Evolutionary conservation across 768 basidiomycete species (phyloP).

Genomic region (Boletus insuetus): DNA sequence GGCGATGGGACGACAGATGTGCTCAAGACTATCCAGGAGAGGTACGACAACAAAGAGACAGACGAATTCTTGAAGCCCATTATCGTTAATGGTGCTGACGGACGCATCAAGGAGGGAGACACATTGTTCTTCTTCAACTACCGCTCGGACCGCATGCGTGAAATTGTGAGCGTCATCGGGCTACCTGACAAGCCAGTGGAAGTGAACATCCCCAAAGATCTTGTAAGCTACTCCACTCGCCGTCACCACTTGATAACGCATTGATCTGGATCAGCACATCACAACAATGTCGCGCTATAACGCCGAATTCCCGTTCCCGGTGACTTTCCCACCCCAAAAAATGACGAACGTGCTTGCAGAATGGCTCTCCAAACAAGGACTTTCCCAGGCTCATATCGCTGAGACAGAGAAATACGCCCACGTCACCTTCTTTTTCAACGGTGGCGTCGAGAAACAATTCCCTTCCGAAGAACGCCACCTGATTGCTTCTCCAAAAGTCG

Average conservation of each 20-base stretch:
- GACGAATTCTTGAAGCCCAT: slow-evolving; percentile 97
- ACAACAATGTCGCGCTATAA: slow-evolving; percentile 96
- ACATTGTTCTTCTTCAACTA: slow-evolving; percentile 98
- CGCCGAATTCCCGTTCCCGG: slow-evolving; percentile 80
- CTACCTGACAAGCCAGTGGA: slow-evolving; percentile 82
- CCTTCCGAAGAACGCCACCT: slow-evolving; percentile 77
- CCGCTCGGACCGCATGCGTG: slow-evolving; percentile 93
- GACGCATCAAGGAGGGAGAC: slow-evolving; percentile 82
- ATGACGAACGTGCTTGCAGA: slow-evolving; percentile 97
- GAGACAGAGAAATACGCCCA: slow-evolving; percentile 99
- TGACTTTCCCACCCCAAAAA: slow-evolving; percentile 90
- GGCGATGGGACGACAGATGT: slow-evolving; percentile 55
- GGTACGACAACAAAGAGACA: slow-evolving; percentile 82
- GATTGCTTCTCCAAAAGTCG: slow-evolving; percentile 90
- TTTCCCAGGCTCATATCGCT: slow-evolving; percentile 90
- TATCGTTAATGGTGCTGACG: slow-evolving; percentile 76
- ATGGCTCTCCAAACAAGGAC: slow-evolving; percentile 74
- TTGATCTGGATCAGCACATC: slow-evolving; percentile 52
- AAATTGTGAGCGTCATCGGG: slow-evolving; percentile 81
- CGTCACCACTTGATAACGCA: background rate
- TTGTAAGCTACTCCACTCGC: slow-evolving; percentile 46
- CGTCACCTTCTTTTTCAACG: slow-evolving; percentile 98
- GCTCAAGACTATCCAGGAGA: slow-evolving; percentile 65
- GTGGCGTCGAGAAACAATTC: slow-evolving; percentile 93
- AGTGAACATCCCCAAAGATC: slow-evolving; percentile 71